phyloP scores from a whole-genome alignment of 257 asterid species.

The Coffea eugenioides region DNA sequence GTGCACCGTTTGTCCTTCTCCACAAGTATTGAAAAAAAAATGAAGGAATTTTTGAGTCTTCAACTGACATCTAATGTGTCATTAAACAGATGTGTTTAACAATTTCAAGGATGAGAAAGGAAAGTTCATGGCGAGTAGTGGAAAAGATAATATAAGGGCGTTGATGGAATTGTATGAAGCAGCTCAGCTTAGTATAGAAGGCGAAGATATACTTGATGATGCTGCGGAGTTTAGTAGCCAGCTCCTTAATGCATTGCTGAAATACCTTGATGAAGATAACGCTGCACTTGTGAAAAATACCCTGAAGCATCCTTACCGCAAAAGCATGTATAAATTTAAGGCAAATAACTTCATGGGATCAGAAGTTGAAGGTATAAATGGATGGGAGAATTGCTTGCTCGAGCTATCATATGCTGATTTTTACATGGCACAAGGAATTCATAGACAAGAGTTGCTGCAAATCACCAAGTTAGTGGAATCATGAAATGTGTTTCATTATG shows the following conservation, averaged over 20 bases:
- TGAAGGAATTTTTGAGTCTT: not conserved
- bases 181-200: constrained; percentile 41
- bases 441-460: constrained; percentile 32
- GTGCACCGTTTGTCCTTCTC: not conserved
- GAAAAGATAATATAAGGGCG: constrained; percentile 25
- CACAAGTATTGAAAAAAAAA: too few relatives aligned
- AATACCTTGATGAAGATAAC: not conserved
- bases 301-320: constrained; percentile 43
- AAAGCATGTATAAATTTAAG: constrained; percentile 29
- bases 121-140: constrained; percentile 17
- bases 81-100: constrained; percentile 34
- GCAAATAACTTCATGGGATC: constrained; percentile 1
- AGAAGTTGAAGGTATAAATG: constrained; percentile 7
- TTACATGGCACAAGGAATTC: constrained; percentile 17
- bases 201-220: constrained; percentile 45
- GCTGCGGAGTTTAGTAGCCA: constrained; percentile 35
- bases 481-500: too few relatives aligned
- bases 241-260: constrained; percentile 6
- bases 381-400: constrained; percentile 25
- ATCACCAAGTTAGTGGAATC: constrained; percentile 31
- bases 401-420: constrained; percentile 36
- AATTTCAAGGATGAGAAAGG: constrained; percentile 39
- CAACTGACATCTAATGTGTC: not conserved
- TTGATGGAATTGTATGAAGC: constrained; percentile 49
- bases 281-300: constrained; percentile 19